phyloP scores from a whole-genome alignment of 2,329 filamentous ascomycete species.

The Colletotrichum trifolii region DNA sequence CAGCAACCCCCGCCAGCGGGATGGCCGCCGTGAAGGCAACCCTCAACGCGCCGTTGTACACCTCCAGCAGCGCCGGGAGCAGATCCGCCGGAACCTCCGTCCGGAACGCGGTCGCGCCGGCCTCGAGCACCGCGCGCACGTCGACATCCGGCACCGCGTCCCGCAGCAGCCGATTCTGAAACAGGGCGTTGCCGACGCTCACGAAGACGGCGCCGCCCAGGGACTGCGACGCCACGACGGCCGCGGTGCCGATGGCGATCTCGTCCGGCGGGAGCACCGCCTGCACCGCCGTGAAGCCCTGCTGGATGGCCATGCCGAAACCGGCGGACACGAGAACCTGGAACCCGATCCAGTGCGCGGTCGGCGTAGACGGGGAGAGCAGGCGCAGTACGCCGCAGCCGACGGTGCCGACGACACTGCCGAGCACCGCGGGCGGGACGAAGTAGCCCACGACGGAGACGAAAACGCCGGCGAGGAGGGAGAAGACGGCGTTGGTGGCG shows the following conservation, averaged over 20 bases:
- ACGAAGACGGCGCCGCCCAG: slow-evolving; percentile 58
- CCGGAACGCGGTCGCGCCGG: slow-evolving; percentile 64
- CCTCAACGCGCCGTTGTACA: slow-evolving; percentile 71
- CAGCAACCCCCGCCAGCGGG: slow-evolving; percentile 24
- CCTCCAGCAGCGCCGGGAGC: slow-evolving; percentile 61
- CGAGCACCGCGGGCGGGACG: slow-evolving; percentile 41
- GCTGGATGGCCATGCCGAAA: slow-evolving; percentile 51
- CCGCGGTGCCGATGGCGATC: slow-evolving; percentile 43
- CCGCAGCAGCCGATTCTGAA: slow-evolving; percentile 49
- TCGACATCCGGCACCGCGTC: slow-evolving; percentile 40
- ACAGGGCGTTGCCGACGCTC: slow-evolving; percentile 54
- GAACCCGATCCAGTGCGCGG: slow-evolving; percentile 57
- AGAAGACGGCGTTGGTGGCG: slow-evolving; percentile 43
- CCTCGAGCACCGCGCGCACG: slow-evolving; percentile 43
- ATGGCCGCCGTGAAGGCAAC: slow-evolving; percentile 57
- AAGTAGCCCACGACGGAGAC: slow-evolving; percentile 56
- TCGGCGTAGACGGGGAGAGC: slow-evolving; percentile 44
- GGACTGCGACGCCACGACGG: slow-evolving; percentile 45
- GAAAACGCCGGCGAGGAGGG: slow-evolving; percentile 49
- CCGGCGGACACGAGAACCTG: slow-evolving; percentile 57
- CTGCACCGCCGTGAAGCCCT: slow-evolving; percentile 57
- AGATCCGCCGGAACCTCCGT: slow-evolving; percentile 55
- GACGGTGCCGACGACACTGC: slow-evolving; percentile 48
- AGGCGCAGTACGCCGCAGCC: slow-evolving; percentile 51
- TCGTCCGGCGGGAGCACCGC: slow-evolving; percentile 43